A percentile compares a stretch with the other conserved stretches of the same genome.
Conservation (phyloP, 495 filamentous ascomycete species). For the Penicillium pancosmium region DNA sequence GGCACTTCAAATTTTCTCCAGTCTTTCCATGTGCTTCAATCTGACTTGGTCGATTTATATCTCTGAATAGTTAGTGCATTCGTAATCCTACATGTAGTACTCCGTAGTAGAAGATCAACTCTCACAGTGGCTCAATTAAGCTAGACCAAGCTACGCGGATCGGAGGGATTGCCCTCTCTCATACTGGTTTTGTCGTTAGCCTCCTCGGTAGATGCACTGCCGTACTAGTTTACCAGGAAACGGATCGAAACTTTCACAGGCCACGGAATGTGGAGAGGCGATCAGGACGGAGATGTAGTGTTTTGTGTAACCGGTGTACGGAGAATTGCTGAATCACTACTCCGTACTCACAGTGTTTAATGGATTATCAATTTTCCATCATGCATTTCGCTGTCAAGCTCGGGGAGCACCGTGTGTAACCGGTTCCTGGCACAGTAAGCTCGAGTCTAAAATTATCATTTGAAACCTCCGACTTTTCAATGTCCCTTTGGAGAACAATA, state of each 20-base stretch:
- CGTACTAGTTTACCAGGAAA: slow-evolving; percentile 5
- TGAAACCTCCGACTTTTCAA: not conserved
- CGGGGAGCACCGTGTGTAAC: slow-evolving; percentile 1
- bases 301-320: not conserved
- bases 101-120: not conserved
- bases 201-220: not conserved
- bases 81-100: not conserved
- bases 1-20: no score
- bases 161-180: not conserved
- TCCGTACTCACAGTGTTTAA: no score
- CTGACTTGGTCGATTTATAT: not conserved
- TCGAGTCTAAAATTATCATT: not conserved
- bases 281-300: not conserved
- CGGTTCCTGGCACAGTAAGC: not conserved
- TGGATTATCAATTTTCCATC: not conserved
- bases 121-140: not conserved
- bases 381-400: not conserved
- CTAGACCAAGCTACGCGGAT: not conserved
- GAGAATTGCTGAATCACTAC: no score
- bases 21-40: not conserved
- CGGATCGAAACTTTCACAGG: slow-evolving; percentile 5
- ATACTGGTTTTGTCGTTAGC: slow-evolving; percentile 1
- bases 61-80: not conserved
- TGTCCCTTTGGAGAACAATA: not conserved
- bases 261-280: not conserved